Evolutionary conservation across 2,329 filamentous ascomycete genomes (phyloP).

Genomic region (Ophiosphaerella korrae): DNA sequence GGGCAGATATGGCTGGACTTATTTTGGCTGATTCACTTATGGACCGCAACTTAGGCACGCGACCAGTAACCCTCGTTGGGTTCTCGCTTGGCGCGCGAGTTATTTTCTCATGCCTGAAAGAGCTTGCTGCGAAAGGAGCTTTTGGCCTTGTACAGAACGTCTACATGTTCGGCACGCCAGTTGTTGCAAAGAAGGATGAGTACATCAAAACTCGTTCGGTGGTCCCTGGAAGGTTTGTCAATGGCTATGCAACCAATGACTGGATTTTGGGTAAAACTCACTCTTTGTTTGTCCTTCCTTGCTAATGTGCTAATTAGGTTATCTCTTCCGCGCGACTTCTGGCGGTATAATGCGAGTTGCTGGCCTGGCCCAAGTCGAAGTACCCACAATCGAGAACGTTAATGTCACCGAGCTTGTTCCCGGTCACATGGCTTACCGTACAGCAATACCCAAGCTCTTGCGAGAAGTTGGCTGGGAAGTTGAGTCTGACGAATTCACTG

Average conservation of each 20-base stretch:
- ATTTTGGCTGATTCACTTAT: slow-evolving; percentile 94
- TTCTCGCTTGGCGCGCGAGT: slow-evolving; percentile 92
- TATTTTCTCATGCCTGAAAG: slow-evolving; percentile 88
- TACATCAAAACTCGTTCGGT: slow-evolving; percentile 81
- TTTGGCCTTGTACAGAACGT: slow-evolving; percentile 92
- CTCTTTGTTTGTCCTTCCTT: neutral
- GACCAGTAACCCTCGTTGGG: slow-evolving; percentile 90
- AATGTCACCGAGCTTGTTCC: slow-evolving; percentile 84
- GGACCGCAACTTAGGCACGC: slow-evolving; percentile 85
- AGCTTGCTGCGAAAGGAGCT: slow-evolving; percentile 82
- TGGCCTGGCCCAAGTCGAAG: slow-evolving; percentile 77
- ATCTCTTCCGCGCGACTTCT: slow-evolving; percentile 91
- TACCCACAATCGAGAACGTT: slow-evolving; percentile 86
- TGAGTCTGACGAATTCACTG: slow-evolving; percentile 89
- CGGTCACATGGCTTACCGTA: slow-evolving; percentile 96
- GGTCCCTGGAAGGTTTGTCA: slow-evolving; percentile 90
- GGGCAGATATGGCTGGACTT: slow-evolving; percentile 84
- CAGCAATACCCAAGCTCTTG: slow-evolving; percentile 85
- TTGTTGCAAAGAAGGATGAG: slow-evolving; percentile 91
- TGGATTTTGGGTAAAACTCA: slow-evolving; percentile 77
- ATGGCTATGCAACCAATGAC: slow-evolving; percentile 91
- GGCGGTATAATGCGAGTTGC: slow-evolving; percentile 90
- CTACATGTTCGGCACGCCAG: slow-evolving; percentile 89
- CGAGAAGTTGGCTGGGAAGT: slow-evolving; percentile 89
- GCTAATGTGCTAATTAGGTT: slow-evolving; percentile 55